These are phyloP conservation scores for Boletus tylopilopsis DNA, from an alignment of 768 basidiomycete species.

Conservation along the genomic window DNA sequence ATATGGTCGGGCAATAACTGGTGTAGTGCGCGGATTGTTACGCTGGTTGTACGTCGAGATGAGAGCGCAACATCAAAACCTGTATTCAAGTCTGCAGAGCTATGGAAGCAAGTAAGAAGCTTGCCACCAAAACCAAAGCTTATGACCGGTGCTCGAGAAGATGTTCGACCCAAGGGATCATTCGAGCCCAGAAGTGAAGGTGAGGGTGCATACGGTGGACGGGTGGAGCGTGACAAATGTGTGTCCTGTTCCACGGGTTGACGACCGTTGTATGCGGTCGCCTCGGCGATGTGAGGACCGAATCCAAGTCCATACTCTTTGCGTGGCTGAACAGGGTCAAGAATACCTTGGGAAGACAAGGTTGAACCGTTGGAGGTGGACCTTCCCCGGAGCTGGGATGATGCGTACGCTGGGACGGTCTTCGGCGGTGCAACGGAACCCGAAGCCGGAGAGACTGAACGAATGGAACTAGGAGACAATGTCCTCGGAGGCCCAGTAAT, in stretches of 20 bases:
- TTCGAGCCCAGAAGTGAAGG: slow-evolving; percentile 80
- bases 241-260: slow-evolving; percentile 26
- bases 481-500: slow-evolving; percentile 26
- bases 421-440: slow-evolving; percentile 39
- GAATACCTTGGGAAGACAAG: slow-evolving; percentile 30
- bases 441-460: slow-evolving; percentile 21
- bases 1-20: slow-evolving; percentile 68
- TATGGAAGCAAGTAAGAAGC: slow-evolving; percentile 85
- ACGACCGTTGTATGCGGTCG: slow-evolving; percentile 13
- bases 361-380: slow-evolving; percentile 46
- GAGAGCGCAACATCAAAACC: slow-evolving; percentile 78
- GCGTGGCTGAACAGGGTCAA: slow-evolving; percentile 18
- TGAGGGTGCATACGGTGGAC: slow-evolving; percentile 74
- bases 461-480: slow-evolving; percentile 27
- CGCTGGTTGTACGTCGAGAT: slow-evolving; percentile 62
- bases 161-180: slow-evolving; percentile 73
- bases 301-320: slow-evolving; percentile 28
- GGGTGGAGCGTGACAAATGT: slow-evolving; percentile 33
- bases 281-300: slow-evolving; percentile 16
- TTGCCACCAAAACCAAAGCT: slow-evolving; percentile 95
- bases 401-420: slow-evolving; percentile 11
- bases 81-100: slow-evolving; percentile 57
- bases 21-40: slow-evolving; percentile 65
- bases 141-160: slow-evolving; percentile 71
- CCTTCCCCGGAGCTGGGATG: slow-evolving; percentile 32